A percentile compares a stretch with the other conserved stretches of the same genome.
Evolutionary conservation across 169 alveolate genomes (phyloP).

Genomic region (Eimeria maxima): DNA sequence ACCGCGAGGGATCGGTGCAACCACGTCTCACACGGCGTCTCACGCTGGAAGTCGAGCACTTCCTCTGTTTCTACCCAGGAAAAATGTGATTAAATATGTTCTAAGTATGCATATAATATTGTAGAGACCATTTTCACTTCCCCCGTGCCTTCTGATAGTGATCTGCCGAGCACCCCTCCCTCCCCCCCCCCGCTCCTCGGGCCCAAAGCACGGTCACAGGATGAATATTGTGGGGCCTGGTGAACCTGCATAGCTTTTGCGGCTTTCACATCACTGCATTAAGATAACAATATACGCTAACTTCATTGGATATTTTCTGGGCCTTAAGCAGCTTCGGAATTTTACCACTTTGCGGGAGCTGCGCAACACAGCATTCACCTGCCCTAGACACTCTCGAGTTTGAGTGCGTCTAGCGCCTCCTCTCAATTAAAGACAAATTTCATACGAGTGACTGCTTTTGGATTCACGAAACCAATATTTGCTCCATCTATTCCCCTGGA

Average conservation of each 20-base stretch:
- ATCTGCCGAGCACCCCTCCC: background rate
- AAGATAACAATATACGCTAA: background rate
- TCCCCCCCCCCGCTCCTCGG: no score
- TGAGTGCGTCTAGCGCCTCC: background rate
- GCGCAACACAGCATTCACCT: background rate
- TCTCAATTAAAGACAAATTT: background rate
- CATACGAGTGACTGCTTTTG: background rate
- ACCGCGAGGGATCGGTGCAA: background rate
- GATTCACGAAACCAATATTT: background rate
- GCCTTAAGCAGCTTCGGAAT: background rate
- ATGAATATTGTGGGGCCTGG: conserved; percentile 1
- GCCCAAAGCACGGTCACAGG: background rate
- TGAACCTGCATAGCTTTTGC: background rate
- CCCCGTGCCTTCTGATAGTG: background rate
- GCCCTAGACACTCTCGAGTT: background rate
- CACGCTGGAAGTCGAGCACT: background rate
- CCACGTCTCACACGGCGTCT: background rate
- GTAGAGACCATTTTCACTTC: background rate
- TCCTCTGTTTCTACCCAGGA: background rate
- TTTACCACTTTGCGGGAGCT: background rate
- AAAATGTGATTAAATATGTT: background rate
- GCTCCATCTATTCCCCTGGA: background rate
- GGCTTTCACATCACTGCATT: background rate
- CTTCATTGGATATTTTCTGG: background rate
- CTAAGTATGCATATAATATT: background rate